Base-by-base conservation (phyloP, 306 rosid species). In the Lathyrus oleraceus region DNA sequence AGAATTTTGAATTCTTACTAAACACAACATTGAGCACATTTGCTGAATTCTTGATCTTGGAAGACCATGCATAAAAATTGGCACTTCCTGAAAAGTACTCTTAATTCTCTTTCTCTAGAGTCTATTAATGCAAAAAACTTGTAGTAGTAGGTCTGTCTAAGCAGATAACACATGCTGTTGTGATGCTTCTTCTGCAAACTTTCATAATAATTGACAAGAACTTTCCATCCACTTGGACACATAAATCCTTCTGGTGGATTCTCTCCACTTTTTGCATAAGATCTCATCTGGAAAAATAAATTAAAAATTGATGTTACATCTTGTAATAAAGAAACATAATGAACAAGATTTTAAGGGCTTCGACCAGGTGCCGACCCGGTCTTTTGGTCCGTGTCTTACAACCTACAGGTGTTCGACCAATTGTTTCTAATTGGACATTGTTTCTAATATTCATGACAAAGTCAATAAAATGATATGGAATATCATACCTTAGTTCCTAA, bases 221-320 rank as follows among this genome's bases (percentile, higher is more conserved):
- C 99, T 71, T 85, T 83, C 99, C 99, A 91, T 68, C 99, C 99
- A 28, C 85, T 75, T 10, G 97, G 97, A 59, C 97, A 95, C 99
- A 95, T 95, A 61, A 95, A 95, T 38, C 99, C 99, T 48, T 91
- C 92, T 0, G 99, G 99, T 19, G 96, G 99, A 81, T 81, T 83
- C 84, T 95, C 96, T 0, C 99, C 96, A 0, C 71, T 95, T 81
- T 79, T 91, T 2, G 99, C 99, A 73, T 17, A 95, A 82, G 83
- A 80, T 20, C 99, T 81, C 99, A 95, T 95, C 99, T 95, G 79
- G 10, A 56, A 36, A 69, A 25, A 16, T 40, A 71, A 59, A 75
- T 47, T 30, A 36, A n/a, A 71, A 17, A 11, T 51, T 32, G 13
- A 20, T 38, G 52, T 20, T 57, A n/a, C n/a, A n/a, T n/a, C n/a